Evolutionary conservation across 2,329 filamentous ascomycete genomes (phyloP).

Genomic region (Fusarium decemcellulare): DNA sequence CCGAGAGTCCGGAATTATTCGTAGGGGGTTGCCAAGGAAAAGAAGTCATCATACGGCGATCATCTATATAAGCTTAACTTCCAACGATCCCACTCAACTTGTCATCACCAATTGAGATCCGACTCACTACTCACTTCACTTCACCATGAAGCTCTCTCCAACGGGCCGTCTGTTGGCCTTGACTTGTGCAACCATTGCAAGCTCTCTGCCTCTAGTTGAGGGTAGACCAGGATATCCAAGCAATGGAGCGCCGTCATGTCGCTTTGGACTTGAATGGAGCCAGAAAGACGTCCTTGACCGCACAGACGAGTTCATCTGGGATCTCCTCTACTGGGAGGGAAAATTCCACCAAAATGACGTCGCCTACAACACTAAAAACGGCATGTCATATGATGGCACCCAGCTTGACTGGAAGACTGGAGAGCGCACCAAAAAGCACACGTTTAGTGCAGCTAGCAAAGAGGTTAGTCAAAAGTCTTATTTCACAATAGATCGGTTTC

Average conservation of each 20-base stretch:
- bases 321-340: slow-evolving; percentile 61
- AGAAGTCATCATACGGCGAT: background rate
- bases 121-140: background rate
- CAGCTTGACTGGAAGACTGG: slow-evolving; percentile 56
- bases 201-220: background rate
- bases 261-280: slow-evolving; percentile 49
- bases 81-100: no score
- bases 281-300: slow-evolving; percentile 47
- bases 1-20: background rate
- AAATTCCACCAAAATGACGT: slow-evolving; percentile 59
- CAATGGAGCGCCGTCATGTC: slow-evolving; percentile 46
- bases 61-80: background rate
- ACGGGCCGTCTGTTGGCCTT: slow-evolving; percentile 7
- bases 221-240: slow-evolving; percentile 3
- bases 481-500: background rate
- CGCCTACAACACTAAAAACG: slow-evolving; percentile 57
- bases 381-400: slow-evolving; percentile 58
- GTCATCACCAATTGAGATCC: background rate
- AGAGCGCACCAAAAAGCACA: slow-evolving; percentile 51
- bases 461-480: slow-evolving; percentile 39
- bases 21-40: background rate
- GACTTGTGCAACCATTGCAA: background rate
- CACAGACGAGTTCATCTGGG: slow-evolving; percentile 51
- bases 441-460: slow-evolving; percentile 57
- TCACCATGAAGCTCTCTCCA: slow-evolving; percentile 26